phyloP scores from a whole-genome alignment of 257 asterid species.

The Capsicum rhomboideum region DNA sequence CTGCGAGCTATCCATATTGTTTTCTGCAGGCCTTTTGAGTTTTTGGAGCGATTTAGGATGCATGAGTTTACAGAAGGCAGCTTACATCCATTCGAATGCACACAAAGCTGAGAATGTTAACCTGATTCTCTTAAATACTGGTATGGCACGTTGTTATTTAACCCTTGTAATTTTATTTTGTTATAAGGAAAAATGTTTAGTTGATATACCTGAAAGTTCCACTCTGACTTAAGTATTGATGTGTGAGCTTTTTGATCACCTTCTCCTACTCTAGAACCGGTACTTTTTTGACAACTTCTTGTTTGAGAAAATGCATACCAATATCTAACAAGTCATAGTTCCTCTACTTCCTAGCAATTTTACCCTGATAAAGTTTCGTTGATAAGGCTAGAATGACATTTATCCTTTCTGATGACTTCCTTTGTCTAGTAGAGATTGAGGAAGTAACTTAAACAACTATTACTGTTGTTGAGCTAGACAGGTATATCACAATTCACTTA shows the following conservation, averaged over 20 bases:
- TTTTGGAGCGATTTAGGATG: slow-evolving; percentile 83
- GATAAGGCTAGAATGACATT: neutral
- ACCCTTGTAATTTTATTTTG: neutral
- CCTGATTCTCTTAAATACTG: neutral
- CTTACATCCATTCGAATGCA: slow-evolving; percentile 92
- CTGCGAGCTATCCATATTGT: neutral
- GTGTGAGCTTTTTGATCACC: neutral
- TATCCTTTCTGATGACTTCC: neutral
- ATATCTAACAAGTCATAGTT: neutral
- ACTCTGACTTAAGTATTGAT: neutral
- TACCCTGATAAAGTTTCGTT: neutral
- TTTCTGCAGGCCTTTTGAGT: slow-evolving; percentile 74
- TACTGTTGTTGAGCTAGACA: neutral
- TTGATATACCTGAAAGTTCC: neutral
- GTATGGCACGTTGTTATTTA: neutral
- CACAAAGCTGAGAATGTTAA: slow-evolving; percentile 52
- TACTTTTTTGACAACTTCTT: neutral
- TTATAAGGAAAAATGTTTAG: neutral
- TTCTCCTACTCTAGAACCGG: neutral
- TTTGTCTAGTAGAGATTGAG: neutral
- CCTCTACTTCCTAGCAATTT: neutral
- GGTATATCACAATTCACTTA: neutral
- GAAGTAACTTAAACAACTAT: neutral
- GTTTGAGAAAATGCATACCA: neutral
- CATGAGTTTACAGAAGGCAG: slow-evolving; percentile 87